Conservation (phyloP, 1,284 basidiomycete species). For the Nidula niveotomentosa region DNA sequence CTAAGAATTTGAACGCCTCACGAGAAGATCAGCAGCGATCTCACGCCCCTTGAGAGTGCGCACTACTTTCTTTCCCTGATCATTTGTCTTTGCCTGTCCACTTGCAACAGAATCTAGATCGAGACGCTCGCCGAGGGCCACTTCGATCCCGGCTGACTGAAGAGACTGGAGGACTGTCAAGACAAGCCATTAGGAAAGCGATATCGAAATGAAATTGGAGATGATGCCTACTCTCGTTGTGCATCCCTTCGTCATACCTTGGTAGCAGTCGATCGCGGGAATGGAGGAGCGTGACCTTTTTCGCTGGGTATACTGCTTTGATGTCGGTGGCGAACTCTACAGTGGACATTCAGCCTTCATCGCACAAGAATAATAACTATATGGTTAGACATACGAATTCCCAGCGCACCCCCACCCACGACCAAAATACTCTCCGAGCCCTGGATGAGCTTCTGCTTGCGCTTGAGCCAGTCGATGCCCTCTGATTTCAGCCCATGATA, state of each 20-base stretch:
- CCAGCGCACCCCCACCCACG: conserved; percentile 62
- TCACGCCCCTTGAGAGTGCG: conserved; percentile 57
- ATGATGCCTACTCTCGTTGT: conserved; percentile 44
- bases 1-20: conserved; percentile 19
- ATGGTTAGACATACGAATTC: conserved; percentile 47
- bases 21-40: conserved; percentile 64
- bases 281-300: conserved; percentile 67
- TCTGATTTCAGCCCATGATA: conserved; percentile 48
- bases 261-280: conserved; percentile 61
- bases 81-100: conserved; percentile 21
- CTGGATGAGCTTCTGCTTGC: conserved; percentile 43
- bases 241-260: conserved; percentile 55
- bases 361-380: not conserved
- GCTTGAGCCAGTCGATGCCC: conserved; percentile 46
- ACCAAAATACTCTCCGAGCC: conserved; percentile 46
- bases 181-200: not conserved
- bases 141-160: conserved; percentile 40
- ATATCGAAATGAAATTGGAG: not conserved
- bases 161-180: conserved; percentile 40
- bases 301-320: conserved; percentile 55
- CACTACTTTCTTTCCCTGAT: conserved; percentile 37
- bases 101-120: conserved; percentile 40
- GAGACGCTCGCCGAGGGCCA: conserved; percentile 56
- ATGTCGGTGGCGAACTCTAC: conserved; percentile 72
- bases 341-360: not conserved